A percentile compares a stretch with the other conserved stretches of the same genome.
These are phyloP conservation scores for Toxoplasma gondii DNA, from an alignment of 169 alveolate species.

Conservation along the genomic window DNA sequence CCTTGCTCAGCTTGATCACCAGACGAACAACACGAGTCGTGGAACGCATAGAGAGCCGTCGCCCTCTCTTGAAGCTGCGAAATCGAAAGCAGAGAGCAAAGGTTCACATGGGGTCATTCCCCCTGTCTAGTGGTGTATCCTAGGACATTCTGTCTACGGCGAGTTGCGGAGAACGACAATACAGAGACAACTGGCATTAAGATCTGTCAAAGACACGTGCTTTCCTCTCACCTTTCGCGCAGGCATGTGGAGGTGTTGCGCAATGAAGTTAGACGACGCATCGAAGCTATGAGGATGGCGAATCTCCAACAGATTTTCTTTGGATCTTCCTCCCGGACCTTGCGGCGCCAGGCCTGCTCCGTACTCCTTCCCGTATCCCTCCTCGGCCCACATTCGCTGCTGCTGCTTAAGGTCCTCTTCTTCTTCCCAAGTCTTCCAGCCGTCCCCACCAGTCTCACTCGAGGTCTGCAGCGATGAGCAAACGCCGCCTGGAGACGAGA, in stretches of 20 bases:
- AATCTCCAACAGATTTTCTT: slow-evolving; percentile 6
- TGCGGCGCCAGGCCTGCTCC: slow-evolving; percentile 39
- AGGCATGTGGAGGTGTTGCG: not conserved
- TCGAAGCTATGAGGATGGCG: slow-evolving; percentile 16
- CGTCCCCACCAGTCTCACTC: slow-evolving; percentile 25
- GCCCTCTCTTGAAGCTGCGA: not conserved
- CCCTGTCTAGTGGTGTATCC: too few relatives aligned
- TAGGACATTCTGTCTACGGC: too few relatives aligned
- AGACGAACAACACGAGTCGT: not conserved
- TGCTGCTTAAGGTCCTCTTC: slow-evolving; percentile 62
- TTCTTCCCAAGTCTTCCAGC: slow-evolving; percentile 43
- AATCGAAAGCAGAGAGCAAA: too few relatives aligned
- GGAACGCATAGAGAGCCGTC: not conserved
- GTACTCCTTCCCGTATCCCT: slow-evolving; percentile 37
- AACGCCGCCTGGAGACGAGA: not conserved
- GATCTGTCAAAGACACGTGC: too few relatives aligned
- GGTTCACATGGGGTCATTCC: too few relatives aligned
- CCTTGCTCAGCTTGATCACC: not conserved
- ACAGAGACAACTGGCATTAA: not conserved
- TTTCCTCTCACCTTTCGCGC: slow-evolving; percentile 12
- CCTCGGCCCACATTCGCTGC: slow-evolving; percentile 59
- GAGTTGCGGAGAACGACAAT: not conserved
- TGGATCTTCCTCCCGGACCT: slow-evolving; percentile 40
- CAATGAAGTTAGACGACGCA: not conserved
- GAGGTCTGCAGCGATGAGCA: not conserved